These are phyloP conservation scores for Calvatia gigantea DNA, from an alignment of 768 basidiomycete species.

Conservation along the genomic window DNA sequence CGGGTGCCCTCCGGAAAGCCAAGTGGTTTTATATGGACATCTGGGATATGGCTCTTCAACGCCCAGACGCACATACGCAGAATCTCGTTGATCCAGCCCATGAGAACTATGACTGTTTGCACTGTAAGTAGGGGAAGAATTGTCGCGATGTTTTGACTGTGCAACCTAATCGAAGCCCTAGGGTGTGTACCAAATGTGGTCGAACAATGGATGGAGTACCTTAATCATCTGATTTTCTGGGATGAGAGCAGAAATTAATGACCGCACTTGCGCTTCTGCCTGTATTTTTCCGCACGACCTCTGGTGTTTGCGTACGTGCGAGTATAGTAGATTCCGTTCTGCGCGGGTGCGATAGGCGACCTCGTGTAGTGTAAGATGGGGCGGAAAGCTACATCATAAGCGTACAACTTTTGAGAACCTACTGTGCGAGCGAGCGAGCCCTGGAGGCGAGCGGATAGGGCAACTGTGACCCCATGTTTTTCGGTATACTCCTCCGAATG, in stretches of 20 bases:
- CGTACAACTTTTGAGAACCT: background rate
- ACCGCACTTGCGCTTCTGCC: background rate
- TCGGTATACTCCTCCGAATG: too few species aligned
- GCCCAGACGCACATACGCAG: slow-evolving; percentile 19
- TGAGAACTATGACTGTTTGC: slow-evolving; percentile 15
- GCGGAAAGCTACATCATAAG: background rate
- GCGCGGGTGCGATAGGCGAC: too few species aligned
- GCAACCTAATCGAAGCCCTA: background rate
- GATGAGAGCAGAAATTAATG: background rate
- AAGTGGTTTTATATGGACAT: slow-evolving; percentile 18
- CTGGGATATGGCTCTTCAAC: slow-evolving; percentile 17
- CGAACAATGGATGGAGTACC: slow-evolving; percentile 10
- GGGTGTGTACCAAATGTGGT: slow-evolving; percentile 10
- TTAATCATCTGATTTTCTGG: slow-evolving; percentile 5
- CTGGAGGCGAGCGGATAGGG: too few species aligned
- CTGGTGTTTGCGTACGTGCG: too few species aligned
- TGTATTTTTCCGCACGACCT: too few species aligned
- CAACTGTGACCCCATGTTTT: too few species aligned
- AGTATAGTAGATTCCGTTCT: too few species aligned
- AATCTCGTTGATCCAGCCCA: slow-evolving; percentile 1
- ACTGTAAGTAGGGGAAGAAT: slow-evolving; percentile 16
- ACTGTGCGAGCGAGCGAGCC: too few species aligned
- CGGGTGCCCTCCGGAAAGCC: background rate
- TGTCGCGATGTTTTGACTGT: too few species aligned
- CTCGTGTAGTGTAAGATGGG: too few species aligned